These are phyloP conservation scores for Drechslera avenae DNA, from an alignment of 2,329 filamentous ascomycete species.

Conservation along the genomic window DNA sequence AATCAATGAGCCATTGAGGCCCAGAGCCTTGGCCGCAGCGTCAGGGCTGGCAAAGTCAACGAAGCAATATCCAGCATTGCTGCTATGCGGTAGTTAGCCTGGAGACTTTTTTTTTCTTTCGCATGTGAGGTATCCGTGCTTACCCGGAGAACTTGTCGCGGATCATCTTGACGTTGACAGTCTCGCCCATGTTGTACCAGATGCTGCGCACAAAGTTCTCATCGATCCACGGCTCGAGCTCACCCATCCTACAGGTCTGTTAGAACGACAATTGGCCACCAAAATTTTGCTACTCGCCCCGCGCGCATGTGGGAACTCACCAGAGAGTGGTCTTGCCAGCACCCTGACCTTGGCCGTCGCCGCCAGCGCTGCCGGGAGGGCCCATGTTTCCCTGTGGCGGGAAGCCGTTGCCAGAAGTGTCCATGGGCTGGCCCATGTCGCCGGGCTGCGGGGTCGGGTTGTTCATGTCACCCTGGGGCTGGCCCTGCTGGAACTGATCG, in stretches of 20 bases:
- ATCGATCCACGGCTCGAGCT: conserved; percentile 98
- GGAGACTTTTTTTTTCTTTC: conserved; percentile 18
- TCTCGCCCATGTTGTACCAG: conserved; percentile 90
- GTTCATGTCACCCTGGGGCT: conserved; percentile 57
- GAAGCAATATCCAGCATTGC: conserved; percentile 98
- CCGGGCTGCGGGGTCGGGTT: conserved; percentile 55
- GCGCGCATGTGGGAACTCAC: conserved; percentile 42
- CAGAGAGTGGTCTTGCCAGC: conserved; percentile 60
- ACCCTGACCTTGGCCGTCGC: conserved; percentile 47
- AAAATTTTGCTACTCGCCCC: background rate
- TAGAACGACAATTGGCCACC: conserved; percentile 18
- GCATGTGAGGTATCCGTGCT: conserved; percentile 30
- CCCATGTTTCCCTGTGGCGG: conserved; percentile 55
- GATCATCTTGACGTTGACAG: conserved; percentile 99
- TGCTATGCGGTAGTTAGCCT: conserved; percentile 63
- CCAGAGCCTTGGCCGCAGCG: conserved; percentile 88
- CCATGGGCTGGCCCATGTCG: conserved; percentile 63
- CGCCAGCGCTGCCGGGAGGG: conserved; percentile 45
- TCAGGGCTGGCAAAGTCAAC: conserved; percentile 86
- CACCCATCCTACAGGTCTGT: conserved; percentile 80
- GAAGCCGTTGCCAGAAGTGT: conserved; percentile 58
- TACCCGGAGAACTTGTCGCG: conserved; percentile 98
- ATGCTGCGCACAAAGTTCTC: conserved; percentile 98
- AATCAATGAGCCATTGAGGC: conserved; percentile 84
- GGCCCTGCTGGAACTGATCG: conserved; percentile 62